Base-by-base conservation (phyloP, 495 filamentous ascomycete genomes). In the Ramalina intermedia region DNA sequence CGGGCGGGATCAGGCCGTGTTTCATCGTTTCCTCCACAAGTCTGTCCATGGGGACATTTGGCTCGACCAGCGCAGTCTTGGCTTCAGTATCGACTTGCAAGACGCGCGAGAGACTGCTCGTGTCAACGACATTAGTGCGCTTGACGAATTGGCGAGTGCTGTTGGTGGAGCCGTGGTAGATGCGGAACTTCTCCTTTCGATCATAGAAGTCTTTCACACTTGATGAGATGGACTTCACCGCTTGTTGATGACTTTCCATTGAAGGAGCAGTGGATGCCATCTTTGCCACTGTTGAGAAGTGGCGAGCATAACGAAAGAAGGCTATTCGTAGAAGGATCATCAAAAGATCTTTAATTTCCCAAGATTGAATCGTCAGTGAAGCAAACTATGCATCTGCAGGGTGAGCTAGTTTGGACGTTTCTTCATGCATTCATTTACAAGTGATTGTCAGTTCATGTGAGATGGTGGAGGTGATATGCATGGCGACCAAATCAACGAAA, bases 101-200 rank as follows among this genome's bases (percentile, higher is more conserved):
- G 18, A 85, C 69, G 53, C 69, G 60, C 43, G 64, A 66, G 16
- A 85, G 69, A 27, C 50, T 51, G 58, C 61, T 70, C 39, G 70
- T 81, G 57, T 85, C 75, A 40, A 82, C 64, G 8, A 69, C 69
- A 42, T 72, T 68, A 43, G 69, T 63, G 6, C 58, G 59, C 37
- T 61, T 60, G 13, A 56, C 49, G 3, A 64, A 59, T 5, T 67
- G 70, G 1, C 82, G 78, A 16, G 83, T 88, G 60, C 71, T 80
- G 63, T 87, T 88, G 27, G 84, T 87, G 0, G 79, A 79, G 50
- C 85, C 84, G 69, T 88, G 84, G 63, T 68, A 77, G 63, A 90
- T 86, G 46, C 84, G 78, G 65, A 84, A 90, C 14, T 75, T 71
- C 51, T 79, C 68, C 27, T 69, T 63, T 16, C 69, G 66, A 16